phyloP scores from a whole-genome alignment of 2,329 filamentous ascomycete species.

The Exophiala aquamarina region DNA sequence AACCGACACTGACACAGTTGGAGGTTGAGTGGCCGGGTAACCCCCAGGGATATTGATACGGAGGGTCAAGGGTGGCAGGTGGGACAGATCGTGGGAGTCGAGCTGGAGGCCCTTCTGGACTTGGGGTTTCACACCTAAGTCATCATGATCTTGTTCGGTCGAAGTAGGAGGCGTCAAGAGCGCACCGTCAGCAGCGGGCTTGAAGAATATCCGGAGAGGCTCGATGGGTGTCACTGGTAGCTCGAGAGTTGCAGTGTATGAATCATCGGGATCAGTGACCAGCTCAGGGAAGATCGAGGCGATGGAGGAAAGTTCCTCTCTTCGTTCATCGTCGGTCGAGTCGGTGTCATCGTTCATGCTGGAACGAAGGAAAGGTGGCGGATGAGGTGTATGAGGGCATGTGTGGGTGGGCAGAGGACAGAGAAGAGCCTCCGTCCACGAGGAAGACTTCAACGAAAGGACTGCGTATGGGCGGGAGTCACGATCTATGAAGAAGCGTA shows the following conservation, averaged over 20 bases:
- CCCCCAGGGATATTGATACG: conserved; percentile 53
- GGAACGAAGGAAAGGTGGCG: conserved; percentile 3
- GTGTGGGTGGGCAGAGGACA: background rate
- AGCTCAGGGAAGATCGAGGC: conserved; percentile 65
- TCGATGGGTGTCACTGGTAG: conserved; percentile 55
- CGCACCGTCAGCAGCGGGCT: conserved; percentile 35
- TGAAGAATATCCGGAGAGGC: conserved; percentile 50
- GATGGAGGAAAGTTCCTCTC: conserved; percentile 59
- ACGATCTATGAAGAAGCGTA: too few species aligned
- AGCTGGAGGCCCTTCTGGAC: conserved; percentile 7
- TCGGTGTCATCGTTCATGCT: conserved; percentile 38
- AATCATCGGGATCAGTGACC: conserved; percentile 44
- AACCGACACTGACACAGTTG: conserved; percentile 50
- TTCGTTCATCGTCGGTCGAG: conserved; percentile 54
- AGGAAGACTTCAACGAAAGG: background rate
- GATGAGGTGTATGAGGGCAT: conserved; percentile 1
- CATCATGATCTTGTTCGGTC: conserved; percentile 33
- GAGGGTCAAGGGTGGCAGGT: conserved; percentile 58
- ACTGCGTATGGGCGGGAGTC: background rate
- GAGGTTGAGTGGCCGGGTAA: conserved; percentile 57
- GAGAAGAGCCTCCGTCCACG: too few species aligned
- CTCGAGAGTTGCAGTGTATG: conserved; percentile 54
- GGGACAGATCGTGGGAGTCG: conserved; percentile 45
- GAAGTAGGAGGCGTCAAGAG: conserved; percentile 41
- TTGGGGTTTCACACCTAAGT: conserved; percentile 12